These are phyloP conservation scores for Nitzschia palea DNA, from an alignment of 108 stramenopile species.

Conservation along the genomic window DNA sequence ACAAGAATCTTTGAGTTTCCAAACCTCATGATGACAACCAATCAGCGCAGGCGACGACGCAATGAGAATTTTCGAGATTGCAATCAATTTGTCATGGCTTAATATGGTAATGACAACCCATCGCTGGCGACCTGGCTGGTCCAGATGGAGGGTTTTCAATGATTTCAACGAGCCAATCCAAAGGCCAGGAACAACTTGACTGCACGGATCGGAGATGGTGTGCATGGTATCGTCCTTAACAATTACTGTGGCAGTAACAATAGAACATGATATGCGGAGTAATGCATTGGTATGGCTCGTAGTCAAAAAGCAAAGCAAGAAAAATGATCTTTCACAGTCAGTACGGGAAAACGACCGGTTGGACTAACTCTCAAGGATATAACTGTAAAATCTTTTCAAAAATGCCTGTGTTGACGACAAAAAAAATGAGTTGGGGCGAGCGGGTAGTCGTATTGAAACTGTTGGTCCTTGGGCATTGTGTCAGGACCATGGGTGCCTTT, in stretches of 20 bases:
- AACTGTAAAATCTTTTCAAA: too few species aligned
- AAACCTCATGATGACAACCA: constrained; percentile 23
- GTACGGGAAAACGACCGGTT: too few species aligned
- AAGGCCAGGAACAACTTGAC: constrained; percentile 26
- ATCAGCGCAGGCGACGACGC: background rate
- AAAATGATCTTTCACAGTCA: too few species aligned
- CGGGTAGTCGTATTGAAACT: too few species aligned
- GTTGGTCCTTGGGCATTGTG: background rate
- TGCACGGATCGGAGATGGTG: background rate
- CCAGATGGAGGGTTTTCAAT: background rate
- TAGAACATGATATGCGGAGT: too few species aligned
- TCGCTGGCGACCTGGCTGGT: background rate
- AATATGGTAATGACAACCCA: constrained; percentile 39
- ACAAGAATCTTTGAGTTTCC: constrained; percentile 30
- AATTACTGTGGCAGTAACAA: too few species aligned
- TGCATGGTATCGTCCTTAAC: too few species aligned
- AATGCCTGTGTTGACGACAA: too few species aligned
- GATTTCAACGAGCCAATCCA: constrained; percentile 34
- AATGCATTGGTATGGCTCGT: too few species aligned
- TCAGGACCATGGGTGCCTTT: background rate
- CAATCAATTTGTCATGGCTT: background rate
- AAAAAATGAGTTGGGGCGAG: too few species aligned
- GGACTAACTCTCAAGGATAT: too few species aligned
- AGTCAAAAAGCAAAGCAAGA: too few species aligned
- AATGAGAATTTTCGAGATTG: background rate